Evolutionary conservation across 2,329 filamentous ascomycete genomes (phyloP).

Genomic region (Microascus cirrosus): DNA sequence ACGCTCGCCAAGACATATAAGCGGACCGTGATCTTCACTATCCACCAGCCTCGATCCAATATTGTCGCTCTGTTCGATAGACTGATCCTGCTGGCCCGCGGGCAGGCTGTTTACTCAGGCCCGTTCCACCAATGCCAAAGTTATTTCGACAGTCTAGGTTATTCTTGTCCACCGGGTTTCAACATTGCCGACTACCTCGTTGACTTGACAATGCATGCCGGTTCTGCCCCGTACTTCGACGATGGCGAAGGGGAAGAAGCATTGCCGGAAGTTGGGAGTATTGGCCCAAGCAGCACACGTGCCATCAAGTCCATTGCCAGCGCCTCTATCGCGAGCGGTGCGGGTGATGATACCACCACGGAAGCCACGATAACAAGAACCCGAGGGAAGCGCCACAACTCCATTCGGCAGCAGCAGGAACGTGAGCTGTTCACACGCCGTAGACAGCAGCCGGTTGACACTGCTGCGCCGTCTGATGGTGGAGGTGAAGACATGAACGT

Average conservation of each 20-base stretch:
- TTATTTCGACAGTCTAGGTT: constrained; percentile 89
- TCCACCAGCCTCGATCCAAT: constrained; percentile 95
- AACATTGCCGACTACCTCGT: constrained; percentile 98
- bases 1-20: constrained; percentile 94
- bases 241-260: constrained; percentile 36
- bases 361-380: constrained; percentile 54
- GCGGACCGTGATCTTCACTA: constrained; percentile 94
- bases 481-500: constrained; percentile 37
- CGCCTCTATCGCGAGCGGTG: constrained; percentile 63
- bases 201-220: constrained; percentile 93
- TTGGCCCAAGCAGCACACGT: constrained; percentile 75
- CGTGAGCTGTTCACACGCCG: constrained; percentile 81
- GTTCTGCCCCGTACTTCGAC: constrained; percentile 44
- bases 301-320: constrained; percentile 88
- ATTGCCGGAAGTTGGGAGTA: constrained; percentile 47
- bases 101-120: constrained; percentile 86
- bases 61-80: constrained; percentile 96
- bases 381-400: constrained; percentile 62
- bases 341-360: constrained; percentile 48
- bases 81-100: constrained; percentile 80
- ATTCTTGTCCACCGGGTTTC: constrained; percentile 88
- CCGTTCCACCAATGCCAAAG: constrained; percentile 78
- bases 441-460: constrained; percentile 49
- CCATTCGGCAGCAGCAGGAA: constrained; percentile 77
- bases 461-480: constrained; percentile 49